Conservation (phyloP, 768 basidiomycete genomes). For the Asterophora parasitica region DNA sequence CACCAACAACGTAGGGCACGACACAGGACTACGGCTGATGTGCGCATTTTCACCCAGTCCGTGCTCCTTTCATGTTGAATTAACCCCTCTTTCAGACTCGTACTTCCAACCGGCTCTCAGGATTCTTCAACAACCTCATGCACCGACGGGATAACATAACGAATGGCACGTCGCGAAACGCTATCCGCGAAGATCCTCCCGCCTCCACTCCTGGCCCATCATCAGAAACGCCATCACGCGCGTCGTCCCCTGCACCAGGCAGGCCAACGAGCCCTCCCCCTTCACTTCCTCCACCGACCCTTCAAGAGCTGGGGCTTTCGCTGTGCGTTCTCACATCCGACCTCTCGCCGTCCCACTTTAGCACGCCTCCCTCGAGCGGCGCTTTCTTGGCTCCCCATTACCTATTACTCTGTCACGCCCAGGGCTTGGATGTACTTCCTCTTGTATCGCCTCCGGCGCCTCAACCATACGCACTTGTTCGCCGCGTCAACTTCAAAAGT, state of each 20-base stretch:
- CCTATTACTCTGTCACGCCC: slow-evolving; percentile 78
- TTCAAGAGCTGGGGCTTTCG: slow-evolving; percentile 72
- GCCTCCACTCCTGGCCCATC: slow-evolving; percentile 21
- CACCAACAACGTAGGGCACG: slow-evolving; percentile 36
- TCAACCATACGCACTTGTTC: slow-evolving; percentile 78
- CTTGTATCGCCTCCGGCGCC: slow-evolving; percentile 67
- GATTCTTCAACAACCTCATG: slow-evolving; percentile 79
- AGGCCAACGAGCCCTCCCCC: slow-evolving; percentile 73
- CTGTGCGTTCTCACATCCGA: slow-evolving; percentile 62
- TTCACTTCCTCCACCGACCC: slow-evolving; percentile 60
- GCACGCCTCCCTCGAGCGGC: slow-evolving; percentile 69
- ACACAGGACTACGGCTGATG: slow-evolving; percentile 56
- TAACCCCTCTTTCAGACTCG: slow-evolving; percentile 24
- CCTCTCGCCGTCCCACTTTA: slow-evolving; percentile 74
- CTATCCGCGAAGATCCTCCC: slow-evolving; percentile 28
- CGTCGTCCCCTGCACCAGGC: slow-evolving; percentile 49
- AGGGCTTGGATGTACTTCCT: slow-evolving; percentile 84
- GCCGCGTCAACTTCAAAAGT: slow-evolving; percentile 77
- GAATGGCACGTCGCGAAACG: slow-evolving; percentile 21
- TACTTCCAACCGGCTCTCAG: slow-evolving; percentile 70
- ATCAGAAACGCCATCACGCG: slow-evolving; percentile 39
- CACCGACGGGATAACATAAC: slow-evolving; percentile 57
- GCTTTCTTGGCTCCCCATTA: slow-evolving; percentile 80
- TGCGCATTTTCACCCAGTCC: slow-evolving; percentile 27
- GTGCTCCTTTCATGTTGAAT: slow-evolving; percentile 4